phyloP scores from a whole-genome alignment of 2,329 filamentous ascomycete species.

The Neonectria punicea region DNA sequence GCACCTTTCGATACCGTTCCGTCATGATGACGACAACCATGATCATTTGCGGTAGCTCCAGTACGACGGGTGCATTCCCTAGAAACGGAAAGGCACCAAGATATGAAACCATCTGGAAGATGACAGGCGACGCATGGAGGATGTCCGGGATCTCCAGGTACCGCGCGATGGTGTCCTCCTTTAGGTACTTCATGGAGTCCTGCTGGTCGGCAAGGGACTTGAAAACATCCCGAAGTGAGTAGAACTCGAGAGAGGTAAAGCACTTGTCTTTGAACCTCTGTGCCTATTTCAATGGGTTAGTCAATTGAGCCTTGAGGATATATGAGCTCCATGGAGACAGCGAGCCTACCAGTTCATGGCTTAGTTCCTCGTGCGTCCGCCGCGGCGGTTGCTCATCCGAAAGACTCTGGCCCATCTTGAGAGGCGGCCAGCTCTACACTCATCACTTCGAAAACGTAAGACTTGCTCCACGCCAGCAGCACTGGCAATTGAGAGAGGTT shows the following conservation, averaged over 20 bases:
- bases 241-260: conserved; percentile 77
- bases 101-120: conserved; percentile 78
- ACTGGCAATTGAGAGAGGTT: conserved; percentile 12
- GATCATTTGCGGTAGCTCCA: conserved; percentile 76
- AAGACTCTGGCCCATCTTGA: conserved; percentile 63
- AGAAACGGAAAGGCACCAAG: conserved; percentile 80
- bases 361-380: conserved; percentile 63
- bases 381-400: conserved; percentile 57
- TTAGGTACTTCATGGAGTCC: conserved; percentile 71
- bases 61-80: conserved; percentile 73
- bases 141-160: conserved; percentile 80
- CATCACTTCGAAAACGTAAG: conserved; percentile 35
- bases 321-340: conserved; percentile 36
- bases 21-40: conserved; percentile 80
- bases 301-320: not conserved
- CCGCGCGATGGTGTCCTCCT: conserved; percentile 73
- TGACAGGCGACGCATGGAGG: conserved; percentile 71
- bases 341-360: conserved; percentile 59
- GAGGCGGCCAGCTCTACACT: conserved; percentile 26
- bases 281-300: conserved; percentile 55
- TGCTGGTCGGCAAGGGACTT: conserved; percentile 73
- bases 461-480: not conserved
- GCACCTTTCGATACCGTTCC: conserved; percentile 72
- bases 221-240: conserved; percentile 80
- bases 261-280: conserved; percentile 74